Evolutionary conservation across 768 basidiomycete species (phyloP).

Genomic region (Pisolithus orientalis): DNA sequence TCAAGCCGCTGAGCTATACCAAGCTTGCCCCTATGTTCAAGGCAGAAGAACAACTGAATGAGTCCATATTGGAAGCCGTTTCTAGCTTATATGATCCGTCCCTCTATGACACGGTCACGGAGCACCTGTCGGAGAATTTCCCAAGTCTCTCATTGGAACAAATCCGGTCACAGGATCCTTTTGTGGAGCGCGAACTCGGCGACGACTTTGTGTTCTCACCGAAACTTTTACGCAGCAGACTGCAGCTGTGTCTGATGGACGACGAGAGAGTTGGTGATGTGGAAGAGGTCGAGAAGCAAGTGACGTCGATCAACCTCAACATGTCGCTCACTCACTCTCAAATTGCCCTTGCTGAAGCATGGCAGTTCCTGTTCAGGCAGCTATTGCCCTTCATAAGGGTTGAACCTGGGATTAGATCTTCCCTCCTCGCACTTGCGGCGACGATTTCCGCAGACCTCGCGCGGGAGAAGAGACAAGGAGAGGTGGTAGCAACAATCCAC

Average conservation of each 20-base stretch:
- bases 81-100: constrained; percentile 66
- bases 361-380: constrained; percentile 66
- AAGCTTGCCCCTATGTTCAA: constrained; percentile 53
- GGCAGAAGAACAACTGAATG: constrained; percentile 56
- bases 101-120: constrained; percentile 57
- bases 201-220: constrained; percentile 72
- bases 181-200: constrained; percentile 70
- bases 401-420: constrained; percentile 48
- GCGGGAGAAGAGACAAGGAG: constrained; percentile 63
- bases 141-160: constrained; percentile 59
- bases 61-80: constrained; percentile 63
- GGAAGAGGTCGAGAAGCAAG: constrained; percentile 48
- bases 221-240: constrained; percentile 50
- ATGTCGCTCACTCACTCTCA: constrained; percentile 81
- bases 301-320: constrained; percentile 80
- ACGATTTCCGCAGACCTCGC: constrained; percentile 64
- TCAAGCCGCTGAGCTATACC: constrained; percentile 55
- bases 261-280: constrained; percentile 38
- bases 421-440: constrained; percentile 51
- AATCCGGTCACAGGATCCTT: constrained; percentile 54
- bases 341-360: constrained; percentile 65
- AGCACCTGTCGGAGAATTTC: constrained; percentile 45
- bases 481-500: constrained; percentile 83
- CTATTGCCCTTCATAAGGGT: constrained; percentile 58
- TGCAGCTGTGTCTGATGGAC: constrained; percentile 34